These are phyloP conservation scores for Nicotiana rustica DNA, from an alignment of 305 asterid genomes.

Conservation along the genomic window DNA sequence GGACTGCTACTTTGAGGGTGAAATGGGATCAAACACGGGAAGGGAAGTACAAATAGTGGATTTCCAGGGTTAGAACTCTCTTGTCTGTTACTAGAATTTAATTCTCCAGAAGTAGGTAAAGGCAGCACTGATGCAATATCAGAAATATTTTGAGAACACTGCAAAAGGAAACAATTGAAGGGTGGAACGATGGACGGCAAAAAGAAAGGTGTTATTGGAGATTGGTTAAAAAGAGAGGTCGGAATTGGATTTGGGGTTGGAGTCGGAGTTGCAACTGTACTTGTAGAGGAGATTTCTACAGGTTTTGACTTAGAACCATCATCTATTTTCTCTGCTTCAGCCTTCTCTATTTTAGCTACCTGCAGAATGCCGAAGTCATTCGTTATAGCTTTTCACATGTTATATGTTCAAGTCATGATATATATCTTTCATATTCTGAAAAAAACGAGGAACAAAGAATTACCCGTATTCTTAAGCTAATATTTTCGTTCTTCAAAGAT, in stretches of 20 bases:
- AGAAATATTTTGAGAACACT: conserved; percentile 35
- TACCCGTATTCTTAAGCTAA: conserved; percentile 57
- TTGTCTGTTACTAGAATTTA: conserved; percentile 39
- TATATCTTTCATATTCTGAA: not conserved
- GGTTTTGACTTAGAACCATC: conserved; percentile 34
- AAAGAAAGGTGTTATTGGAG: conserved; percentile 47
- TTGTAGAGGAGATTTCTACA: conserved; percentile 40
- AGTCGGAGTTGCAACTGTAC: conserved; percentile 35
- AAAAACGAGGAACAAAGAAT: not conserved
- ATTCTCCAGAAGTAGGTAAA: conserved; percentile 29
- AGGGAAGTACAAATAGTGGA: conserved; percentile 52
- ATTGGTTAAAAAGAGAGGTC: conserved; percentile 42
- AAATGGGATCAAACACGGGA: conserved; percentile 61
- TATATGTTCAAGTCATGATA: not conserved
- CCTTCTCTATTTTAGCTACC: conserved; percentile 46
- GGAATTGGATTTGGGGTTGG: conserved; percentile 31
- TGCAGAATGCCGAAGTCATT: conserved; percentile 37
- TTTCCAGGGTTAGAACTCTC: conserved; percentile 47
- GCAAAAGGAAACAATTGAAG: conserved; percentile 41
- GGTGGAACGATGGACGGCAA: conserved; percentile 54
- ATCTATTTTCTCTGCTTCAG: conserved; percentile 37
- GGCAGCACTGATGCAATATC: conserved; percentile 39
- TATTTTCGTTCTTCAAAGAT: conserved; percentile 52
- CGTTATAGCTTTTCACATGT: not conserved
- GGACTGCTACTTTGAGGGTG: conserved; percentile 32